Evolutionary conservation across 768 basidiomycete genomes (phyloP), one percentile per base, ranked within the genome.

Genomic region (Tephrocybe sp.): DNA sequence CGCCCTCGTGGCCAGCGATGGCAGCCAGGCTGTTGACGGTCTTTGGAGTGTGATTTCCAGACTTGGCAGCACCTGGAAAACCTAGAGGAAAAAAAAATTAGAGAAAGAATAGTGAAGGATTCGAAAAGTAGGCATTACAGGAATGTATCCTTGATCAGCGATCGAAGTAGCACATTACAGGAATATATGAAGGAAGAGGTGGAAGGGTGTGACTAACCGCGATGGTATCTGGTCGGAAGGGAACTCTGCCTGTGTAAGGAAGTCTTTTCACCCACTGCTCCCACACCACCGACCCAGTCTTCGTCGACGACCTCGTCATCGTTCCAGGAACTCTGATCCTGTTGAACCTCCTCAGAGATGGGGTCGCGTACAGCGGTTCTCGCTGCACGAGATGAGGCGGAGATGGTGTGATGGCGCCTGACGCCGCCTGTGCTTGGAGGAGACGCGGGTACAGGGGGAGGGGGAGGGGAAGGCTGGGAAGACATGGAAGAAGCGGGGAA

Each of bases 1-100:
- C 90, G 57, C 86, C 89, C 58, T 93, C 90, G 60, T 89, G 86
- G 34, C 89, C 89, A 44, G 87, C 83, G 67, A 93, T 92, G 47
- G 87, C 87, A 28, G 87, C 80, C 45, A 93, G 80, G 65, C 88
- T 92, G 60, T 91, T 92, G 67, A 92, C 72, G 19, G 81, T 79
- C 51, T 88, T 83, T 27, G 87, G 86, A 21, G 87, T 86, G 54
- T 77, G 63, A 58, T 71, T 85, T 22, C 86, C 86, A 9, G 80
- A 61, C 60, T 82, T 82, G 45, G 79, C 68, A 8, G 71, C 67
- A 51, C 67, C 75, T 55, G 80, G 79, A 54, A 81, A 78, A 30
- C 75, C 84, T 85, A 54, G 37, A 53, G 58, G 28, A 60, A 39
- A 44, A 52, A 49, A 40, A 52, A 41, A 53, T 58, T 15, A 52